These are phyloP conservation scores for Edaphochlamys debaryana DNA, from an alignment of 139 green algal genomes.

Conservation along the genomic window DNA sequence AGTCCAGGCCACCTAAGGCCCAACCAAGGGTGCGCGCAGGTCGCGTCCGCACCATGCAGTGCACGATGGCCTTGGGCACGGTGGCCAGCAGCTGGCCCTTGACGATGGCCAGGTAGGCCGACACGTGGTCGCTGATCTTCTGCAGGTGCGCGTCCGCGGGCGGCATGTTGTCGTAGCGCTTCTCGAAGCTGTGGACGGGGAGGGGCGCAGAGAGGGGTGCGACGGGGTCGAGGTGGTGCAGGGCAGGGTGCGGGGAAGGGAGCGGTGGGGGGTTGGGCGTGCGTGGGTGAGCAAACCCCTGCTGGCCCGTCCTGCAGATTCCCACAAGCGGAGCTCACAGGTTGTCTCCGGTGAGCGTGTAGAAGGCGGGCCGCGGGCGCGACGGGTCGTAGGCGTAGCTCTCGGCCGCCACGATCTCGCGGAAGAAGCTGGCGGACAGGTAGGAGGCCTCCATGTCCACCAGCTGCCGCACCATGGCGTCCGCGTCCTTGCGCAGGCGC, in stretches of 20 bases:
- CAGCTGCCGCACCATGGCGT: constrained; percentile 75
- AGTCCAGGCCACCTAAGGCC: too few species aligned
- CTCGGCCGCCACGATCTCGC: constrained; percentile 81
- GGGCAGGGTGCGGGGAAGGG: too few species aligned
- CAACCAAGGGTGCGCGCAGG: too few species aligned
- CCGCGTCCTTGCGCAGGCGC: constrained; percentile 60
- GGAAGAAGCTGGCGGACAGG: constrained; percentile 93
- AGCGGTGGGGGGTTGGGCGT: too few species aligned
- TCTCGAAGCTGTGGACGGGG: constrained; percentile 47
- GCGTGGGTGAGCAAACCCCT: background rate
- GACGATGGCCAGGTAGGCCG: constrained; percentile 91
- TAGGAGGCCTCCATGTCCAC: constrained; percentile 96
- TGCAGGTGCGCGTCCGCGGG: constrained; percentile 71
- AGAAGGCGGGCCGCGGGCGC: constrained; percentile 63
- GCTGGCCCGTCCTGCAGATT: background rate
- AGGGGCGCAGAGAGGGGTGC: background rate
- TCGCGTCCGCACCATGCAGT: constrained; percentile 81
- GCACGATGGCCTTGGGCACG: constrained; percentile 93
- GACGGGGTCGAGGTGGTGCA: background rate
- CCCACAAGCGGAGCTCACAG: too few species aligned
- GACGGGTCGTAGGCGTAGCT: constrained; percentile 67
- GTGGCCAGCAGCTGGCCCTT: constrained; percentile 89
- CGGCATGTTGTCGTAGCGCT: constrained; percentile 64
- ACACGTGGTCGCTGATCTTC: constrained; percentile 85
- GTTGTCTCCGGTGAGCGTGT: constrained; percentile 59